Evolutionary conservation across 495 filamentous ascomycete species (phyloP), one percentile per base, ranked within the genome.

Genomic region (Amphirosellinia nigrospora): DNA sequence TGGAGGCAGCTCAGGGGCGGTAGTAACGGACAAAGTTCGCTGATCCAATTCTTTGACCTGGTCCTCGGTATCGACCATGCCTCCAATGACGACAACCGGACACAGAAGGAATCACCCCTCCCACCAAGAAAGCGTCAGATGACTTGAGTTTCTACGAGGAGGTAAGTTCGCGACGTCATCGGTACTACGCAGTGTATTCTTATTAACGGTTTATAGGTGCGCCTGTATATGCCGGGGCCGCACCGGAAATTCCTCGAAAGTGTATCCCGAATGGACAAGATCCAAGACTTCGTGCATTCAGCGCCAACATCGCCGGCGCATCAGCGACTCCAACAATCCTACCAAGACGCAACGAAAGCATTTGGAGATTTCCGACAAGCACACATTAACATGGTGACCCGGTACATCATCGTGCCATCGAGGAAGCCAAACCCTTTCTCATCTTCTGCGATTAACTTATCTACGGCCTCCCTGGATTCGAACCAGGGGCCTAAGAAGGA

Each of bases 31-130:
- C 96, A 99, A 81, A 95, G 92, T 80, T 97, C 93, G 2, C 80
- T 98, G 23, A 94, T 99, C 70, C 94, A 97, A 78, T 95, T 97
- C 79, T 92, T 97, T 77, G 96, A 99, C 75, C 86, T 97, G 52
- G 86, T 93, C 28, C 85, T 99, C 6, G 94, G 94, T 1, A 84
- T 99, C 15, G 91, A 96, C 72, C 96, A 99, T 78, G 92, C 72
- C 87, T 93, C 72, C 82, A 86, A 73, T 91, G 93, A 79, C 86
- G 91, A 74, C 88, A 89, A 4, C 87, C 91, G 71, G 83, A 92
- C 68, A 91, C 94, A 82, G 15, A 65, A 48, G 34, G 46, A n/a
- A 46, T 6, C 5, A 13, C 11, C 8, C 11, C 91, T 90, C 77
- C 86, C 92, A 78, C 86, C 86, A 45, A 90, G 94, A 62, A 84